Base-by-base conservation (phyloP, 768 basidiomycete species). In the Coprinopsis sp. region DNA sequence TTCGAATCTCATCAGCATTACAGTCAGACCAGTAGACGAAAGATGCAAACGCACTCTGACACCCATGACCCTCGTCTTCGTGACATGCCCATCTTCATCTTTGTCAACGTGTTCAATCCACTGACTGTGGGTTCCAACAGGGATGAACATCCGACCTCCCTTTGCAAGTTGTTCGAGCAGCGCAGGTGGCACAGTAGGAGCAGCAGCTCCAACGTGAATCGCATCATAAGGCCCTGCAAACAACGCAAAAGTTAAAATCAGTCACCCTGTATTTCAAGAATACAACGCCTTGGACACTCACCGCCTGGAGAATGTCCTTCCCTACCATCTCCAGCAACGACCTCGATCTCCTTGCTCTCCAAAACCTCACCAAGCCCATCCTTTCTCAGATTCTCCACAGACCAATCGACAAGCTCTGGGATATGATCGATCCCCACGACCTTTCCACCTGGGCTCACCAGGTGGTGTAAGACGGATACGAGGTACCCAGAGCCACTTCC, bases 181-280 rank as follows among this genome's bases (percentile, higher is more conserved):
- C 0, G 73, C 63, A 18, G 76, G 62, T 0, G 94, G 93, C 12
- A 92, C 65, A 0, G 58, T 71, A 0, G 89, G 85, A 0, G 94
- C 83, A 0, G 95, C 94, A 0, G 95, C 95, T 3, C 95, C 95
- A 29, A 97, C 94, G 54, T 98, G 94, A 41, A 97, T 96, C 0
- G 81, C 84, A 51, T 91, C 78, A 58, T 82, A 91, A 0, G 86
- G 87, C n/a, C n/a, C n/a, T n/a, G n/a, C n/a, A 3, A 22, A 34
- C 27, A 10, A 13, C 28, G 34, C 28, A 33, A 34, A 8, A 14
- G 2, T n/a, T 23, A 36, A n/a, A 10, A 58, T 7, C n/a, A n/a
- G n/a, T n/a, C n/a, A n/a, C n/a, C n/a, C n/a, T n/a, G n/a, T n/a
- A n/a, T n/a, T n/a, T n/a, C n/a, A n/a, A n/a, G n/a, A n/a, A n/a